A percentile compares a stretch with the other conserved stretches of the same genome.
Evolutionary conservation across 2,329 filamentous ascomycete species (phyloP).

Genomic region (Cytospora chrysosperma): DNA sequence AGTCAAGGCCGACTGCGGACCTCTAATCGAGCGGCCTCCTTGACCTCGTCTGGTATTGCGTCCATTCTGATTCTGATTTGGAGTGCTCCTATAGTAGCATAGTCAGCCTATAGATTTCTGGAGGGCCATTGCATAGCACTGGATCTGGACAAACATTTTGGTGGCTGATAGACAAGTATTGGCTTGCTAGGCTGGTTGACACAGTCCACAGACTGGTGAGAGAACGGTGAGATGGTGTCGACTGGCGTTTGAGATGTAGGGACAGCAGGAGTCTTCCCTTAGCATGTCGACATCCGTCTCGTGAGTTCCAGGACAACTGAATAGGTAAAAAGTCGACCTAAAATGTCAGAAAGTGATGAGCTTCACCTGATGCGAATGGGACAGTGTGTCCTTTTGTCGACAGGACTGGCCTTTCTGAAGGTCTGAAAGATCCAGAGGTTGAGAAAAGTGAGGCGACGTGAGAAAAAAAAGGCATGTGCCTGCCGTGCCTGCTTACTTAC

Average conservation of each 20-base stretch:
- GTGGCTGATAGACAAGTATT: neutral
- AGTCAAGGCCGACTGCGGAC: slow-evolving; percentile 50
- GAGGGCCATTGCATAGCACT: neutral
- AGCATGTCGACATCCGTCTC: neutral
- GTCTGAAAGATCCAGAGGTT: neutral
- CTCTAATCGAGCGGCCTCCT: slow-evolving; percentile 20
- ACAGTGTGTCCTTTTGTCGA: neutral
- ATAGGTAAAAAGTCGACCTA: too few relatives aligned
- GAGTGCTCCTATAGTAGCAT: neutral
- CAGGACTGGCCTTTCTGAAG: neutral
- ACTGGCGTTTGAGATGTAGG: neutral
- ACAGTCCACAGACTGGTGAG: neutral
- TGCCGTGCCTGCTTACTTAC: neutral
- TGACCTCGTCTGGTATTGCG: slow-evolving; percentile 5
- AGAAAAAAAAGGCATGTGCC: neutral
- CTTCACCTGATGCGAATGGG: neutral
- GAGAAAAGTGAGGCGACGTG: neutral
- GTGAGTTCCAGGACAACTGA: neutral
- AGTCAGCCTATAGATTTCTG: neutral
- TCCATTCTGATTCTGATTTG: slow-evolving; percentile 28
- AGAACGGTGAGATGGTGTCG: neutral
- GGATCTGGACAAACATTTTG: slow-evolving; percentile 3
- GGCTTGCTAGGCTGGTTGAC: neutral
- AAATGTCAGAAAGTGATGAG: neutral
- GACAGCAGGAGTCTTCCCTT: neutral